Base-by-base conservation (phyloP, 106 monocot species). In the Dioscorea alata region DNA sequence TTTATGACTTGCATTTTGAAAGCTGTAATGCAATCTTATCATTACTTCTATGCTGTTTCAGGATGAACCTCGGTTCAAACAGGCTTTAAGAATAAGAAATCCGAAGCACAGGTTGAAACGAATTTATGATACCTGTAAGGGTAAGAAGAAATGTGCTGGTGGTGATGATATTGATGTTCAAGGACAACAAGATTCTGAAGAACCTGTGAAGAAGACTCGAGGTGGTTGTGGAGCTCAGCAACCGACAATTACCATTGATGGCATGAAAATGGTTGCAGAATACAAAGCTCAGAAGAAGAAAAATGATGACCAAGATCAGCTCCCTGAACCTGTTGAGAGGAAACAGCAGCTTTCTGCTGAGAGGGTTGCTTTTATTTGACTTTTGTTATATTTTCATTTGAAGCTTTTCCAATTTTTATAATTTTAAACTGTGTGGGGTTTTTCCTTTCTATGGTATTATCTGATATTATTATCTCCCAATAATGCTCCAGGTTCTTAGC, bases 241-340 rank as follows among this genome's bases (percentile, higher is more conserved):
- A 61, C 97, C 97, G 57, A 99, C 85, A 59, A 99, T 99, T 62
- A 99, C 92, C 4, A 84, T 92, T 52, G 92, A 92, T 83, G 97
- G 97, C 31, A 92, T 99, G 97, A 99, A 90, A 80, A 99, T 99
- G 97, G 83, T 99, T 59, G 97, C 97, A 28, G 97, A 99, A 64
- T 99, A 82, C 68, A 99, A 99, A 74, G 83, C 86, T 68, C 61
- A 77, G 57, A 99, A 99, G 83, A 97, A 90, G 85, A 99, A 87
- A 83, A 77, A 80, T 64, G 97, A 99, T 73, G 97, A 99, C 54
- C 85, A 76, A 66, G 97, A 99, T 32, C 97, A 99, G 69, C 92
- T 97, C 76, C 97, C 97, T 31, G 97, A 99, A 64, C 97, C 97
- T 23, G 89, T 85, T 57, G 97, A 99, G 70, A 82, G 97, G 57